Evolutionary conservation across 2,329 filamentous ascomycete genomes (phyloP).

Genomic region (Calonectria hongkongensis): DNA sequence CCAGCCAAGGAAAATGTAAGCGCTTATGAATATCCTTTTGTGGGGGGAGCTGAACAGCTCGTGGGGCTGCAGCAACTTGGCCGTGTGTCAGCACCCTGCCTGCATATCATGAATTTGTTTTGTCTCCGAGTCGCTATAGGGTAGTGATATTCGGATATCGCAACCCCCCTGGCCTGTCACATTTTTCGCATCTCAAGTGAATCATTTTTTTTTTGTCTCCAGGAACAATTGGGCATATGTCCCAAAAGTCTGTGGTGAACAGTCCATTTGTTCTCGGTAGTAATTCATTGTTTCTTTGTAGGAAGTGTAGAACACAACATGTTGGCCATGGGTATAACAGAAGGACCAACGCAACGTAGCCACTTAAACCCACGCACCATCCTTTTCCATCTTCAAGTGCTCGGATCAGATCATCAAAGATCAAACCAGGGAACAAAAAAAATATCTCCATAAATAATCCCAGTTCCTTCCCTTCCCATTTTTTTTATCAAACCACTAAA

Average conservation of each 20-base stretch:
- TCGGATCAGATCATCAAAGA: slow-evolving; percentile 12
- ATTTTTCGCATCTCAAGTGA: slow-evolving; percentile 8
- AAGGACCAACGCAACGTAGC: not conserved
- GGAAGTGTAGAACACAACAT: too few species aligned
- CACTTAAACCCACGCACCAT: not conserved
- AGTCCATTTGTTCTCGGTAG: not conserved
- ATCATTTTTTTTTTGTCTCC: not conserved
- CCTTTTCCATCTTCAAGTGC: not conserved
- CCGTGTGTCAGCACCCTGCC: not conserved
- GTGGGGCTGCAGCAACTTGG: not conserved
- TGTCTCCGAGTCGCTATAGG: not conserved
- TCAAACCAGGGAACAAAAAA: not conserved
- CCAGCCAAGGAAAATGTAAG: not conserved
- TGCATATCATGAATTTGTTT: not conserved
- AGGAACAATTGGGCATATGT: not conserved
- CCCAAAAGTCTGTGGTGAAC: not conserved
- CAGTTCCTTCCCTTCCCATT: not conserved
- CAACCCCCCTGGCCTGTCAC: not conserved
- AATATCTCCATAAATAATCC: not conserved
- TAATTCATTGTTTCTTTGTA: not conserved
- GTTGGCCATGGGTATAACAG: too few species aligned
- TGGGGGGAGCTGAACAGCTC: slow-evolving; percentile 3
- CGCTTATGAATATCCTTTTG: slow-evolving; percentile 10
- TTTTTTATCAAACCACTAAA: not conserved
- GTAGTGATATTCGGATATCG: not conserved